Percentiles rank a stretch among this genome's conserved stretches.
phyloP scores from a whole-genome alignment of 2,329 filamentous ascomycete species.

The Colletotrichum horii region DNA sequence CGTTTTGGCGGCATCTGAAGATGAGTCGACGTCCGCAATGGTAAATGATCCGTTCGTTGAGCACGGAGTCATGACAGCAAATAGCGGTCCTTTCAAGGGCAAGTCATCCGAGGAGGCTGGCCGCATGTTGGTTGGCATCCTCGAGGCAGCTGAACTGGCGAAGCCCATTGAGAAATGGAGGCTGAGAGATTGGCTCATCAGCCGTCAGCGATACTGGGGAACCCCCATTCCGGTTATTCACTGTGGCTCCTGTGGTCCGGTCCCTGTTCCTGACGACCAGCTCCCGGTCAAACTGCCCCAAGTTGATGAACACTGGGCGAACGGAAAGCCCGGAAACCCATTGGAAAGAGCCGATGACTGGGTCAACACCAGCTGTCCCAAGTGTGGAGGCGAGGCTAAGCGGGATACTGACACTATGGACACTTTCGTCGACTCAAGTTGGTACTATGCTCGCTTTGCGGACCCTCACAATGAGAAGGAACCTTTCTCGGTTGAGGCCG shows the following conservation, averaged over 20 bases:
- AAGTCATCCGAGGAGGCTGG: conserved; percentile 68
- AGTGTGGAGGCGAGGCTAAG: conserved; percentile 72
- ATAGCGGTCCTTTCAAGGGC: conserved; percentile 69
- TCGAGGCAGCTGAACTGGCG: conserved; percentile 62
- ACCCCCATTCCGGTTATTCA: conserved; percentile 89
- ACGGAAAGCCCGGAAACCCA: conserved; percentile 76
- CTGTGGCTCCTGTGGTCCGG: conserved; percentile 76
- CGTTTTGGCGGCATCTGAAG: conserved; percentile 62
- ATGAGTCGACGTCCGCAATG: conserved; percentile 49
- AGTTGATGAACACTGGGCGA: conserved; percentile 71
- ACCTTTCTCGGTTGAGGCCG: conserved; percentile 67
- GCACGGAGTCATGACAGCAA: conserved; percentile 70
- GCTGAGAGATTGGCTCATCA: conserved; percentile 88
- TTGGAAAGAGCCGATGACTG: conserved; percentile 75
- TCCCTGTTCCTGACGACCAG: conserved; percentile 77
- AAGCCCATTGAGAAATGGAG: conserved; percentile 76
- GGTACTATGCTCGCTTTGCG: conserved; percentile 86
- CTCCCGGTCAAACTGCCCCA: conserved; percentile 79
- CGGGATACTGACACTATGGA: conserved; percentile 96
- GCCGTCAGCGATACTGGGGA: conserved; percentile 92
- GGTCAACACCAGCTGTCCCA: conserved; percentile 77
- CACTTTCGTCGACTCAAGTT: conserved; percentile 93
- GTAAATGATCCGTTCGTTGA: conserved; percentile 63
- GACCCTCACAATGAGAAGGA: conserved; percentile 69
- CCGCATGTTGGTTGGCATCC: conserved; percentile 61